phyloP scores from a whole-genome alignment of 192 early-diverging fungal species.

The Funneliformis geosporum region DNA sequence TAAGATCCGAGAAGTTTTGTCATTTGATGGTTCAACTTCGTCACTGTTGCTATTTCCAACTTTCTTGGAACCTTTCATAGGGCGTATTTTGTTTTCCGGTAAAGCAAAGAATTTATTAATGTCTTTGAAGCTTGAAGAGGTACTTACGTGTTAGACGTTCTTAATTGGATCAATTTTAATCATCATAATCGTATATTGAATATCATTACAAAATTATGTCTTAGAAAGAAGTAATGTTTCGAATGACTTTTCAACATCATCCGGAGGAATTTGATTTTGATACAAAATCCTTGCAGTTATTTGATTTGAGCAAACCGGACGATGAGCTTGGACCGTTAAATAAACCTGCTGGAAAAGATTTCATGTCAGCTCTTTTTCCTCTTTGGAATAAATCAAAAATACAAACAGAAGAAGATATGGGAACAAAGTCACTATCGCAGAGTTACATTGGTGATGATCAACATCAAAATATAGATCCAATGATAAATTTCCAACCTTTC shows the following conservation, averaged over 20 bases:
- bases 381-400: not conserved
- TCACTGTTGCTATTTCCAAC: not conserved
- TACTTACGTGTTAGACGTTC: conserved; percentile 3
- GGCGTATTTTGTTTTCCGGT: conserved; percentile 34
- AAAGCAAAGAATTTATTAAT: conserved; percentile 37
- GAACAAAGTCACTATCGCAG: not conserved
- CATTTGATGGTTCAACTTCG: not conserved
- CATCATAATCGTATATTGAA: not conserved
- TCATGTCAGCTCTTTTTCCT: not conserved
- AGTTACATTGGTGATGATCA: not conserved
- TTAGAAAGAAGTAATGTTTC: not conserved
- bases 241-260: conserved; percentile 8
- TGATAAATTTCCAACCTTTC: conserved; percentile 15
- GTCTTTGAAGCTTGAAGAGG: conserved; percentile 7
- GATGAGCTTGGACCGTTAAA: not conserved
- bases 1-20: conserved; percentile 10
- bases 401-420: not conserved
- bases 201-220: too few species aligned
- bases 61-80: conserved; percentile 29
- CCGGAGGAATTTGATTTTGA: not conserved
- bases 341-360: not conserved
- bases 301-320: not conserved
- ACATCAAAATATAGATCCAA: not conserved
- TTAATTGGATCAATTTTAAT: not conserved
- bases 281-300: not conserved